Conservation (phyloP, 345 rosid genomes). For the Raphanus raphanistrum region DNA sequence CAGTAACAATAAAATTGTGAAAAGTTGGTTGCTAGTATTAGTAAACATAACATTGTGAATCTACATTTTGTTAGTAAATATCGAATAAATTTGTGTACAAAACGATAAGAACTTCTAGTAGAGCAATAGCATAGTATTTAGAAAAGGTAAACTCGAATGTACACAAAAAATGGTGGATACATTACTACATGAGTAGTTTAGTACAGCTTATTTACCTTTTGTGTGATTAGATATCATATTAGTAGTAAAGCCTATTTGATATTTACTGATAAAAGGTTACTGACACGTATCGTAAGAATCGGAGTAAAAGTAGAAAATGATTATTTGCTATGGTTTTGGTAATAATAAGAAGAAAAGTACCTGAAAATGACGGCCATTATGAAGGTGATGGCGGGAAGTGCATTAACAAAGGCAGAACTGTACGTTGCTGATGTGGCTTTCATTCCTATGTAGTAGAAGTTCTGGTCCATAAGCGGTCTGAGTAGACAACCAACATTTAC, state of each 20-base stretch:
- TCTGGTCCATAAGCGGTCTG: slow-evolving; percentile 95
- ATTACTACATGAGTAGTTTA: not conserved
- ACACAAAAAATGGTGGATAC: not conserved
- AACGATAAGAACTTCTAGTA: not conserved
- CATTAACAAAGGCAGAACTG: slow-evolving; percentile 62
- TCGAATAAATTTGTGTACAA: not conserved
- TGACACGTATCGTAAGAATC: not conserved
- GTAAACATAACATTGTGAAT: not conserved
- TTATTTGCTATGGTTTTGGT: slow-evolving; percentile 5
- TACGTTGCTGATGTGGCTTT: slow-evolving; percentile 85
- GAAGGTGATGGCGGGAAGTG: slow-evolving; percentile 89
- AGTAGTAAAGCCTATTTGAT: not conserved
- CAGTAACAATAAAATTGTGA: not conserved
- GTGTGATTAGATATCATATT: not conserved
- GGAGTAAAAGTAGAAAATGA: not conserved
- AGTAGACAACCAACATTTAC: slow-evolving; percentile 16
- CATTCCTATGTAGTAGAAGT: slow-evolving; percentile 79
- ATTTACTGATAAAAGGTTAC: not conserved
- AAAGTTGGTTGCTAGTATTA: not conserved
- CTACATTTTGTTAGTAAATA: not conserved
- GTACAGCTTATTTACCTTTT: not conserved
- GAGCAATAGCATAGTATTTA: not conserved
- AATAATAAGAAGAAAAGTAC: slow-evolving; percentile 32
- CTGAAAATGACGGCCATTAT: slow-evolving; percentile 85
- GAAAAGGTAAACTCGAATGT: not conserved